Evolutionary conservation across 2,329 filamentous ascomycete genomes (phyloP).

Genomic region (Aphanocladium album): DNA sequence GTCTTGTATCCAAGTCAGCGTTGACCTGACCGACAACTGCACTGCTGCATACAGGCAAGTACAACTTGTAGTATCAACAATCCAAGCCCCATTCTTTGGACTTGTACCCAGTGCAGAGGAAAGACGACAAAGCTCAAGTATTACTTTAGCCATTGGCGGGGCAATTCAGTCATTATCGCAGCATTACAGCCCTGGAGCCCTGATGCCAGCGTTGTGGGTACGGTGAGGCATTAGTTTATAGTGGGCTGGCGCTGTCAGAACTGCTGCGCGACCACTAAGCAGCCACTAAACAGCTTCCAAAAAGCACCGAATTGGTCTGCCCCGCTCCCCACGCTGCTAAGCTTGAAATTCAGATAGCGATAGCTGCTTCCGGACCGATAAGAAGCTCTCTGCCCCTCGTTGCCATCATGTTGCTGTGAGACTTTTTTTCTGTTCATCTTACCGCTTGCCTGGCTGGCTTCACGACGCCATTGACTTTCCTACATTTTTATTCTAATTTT

Average conservation of each 20-base stretch:
- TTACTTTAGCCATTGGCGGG: too few species aligned
- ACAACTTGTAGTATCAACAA: too few species aligned
- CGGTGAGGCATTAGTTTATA: conserved; percentile 9
- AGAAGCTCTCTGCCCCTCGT: conserved; percentile 9
- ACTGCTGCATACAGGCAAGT: too few species aligned
- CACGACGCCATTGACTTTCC: neutral
- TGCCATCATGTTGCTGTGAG: neutral
- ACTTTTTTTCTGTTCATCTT: neutral
- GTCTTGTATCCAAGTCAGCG: too few species aligned
- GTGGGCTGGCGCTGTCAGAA: conserved; percentile 1
- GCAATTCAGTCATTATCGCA: too few species aligned
- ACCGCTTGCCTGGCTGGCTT: neutral
- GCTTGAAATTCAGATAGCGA: neutral
- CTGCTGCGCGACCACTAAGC: neutral
- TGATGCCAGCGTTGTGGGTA: neutral
- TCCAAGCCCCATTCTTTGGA: too few species aligned
- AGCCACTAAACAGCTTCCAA: neutral
- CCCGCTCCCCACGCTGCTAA: neutral
- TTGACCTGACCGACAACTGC: too few species aligned
- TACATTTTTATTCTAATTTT: neutral
- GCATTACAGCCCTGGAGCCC: too few species aligned
- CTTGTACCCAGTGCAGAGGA: too few species aligned
- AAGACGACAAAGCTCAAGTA: too few species aligned
- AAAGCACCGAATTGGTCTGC: neutral
- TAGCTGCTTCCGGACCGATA: conserved; percentile 10